Base-by-base conservation (phyloP, 139 green algal species). In the Picochlorum sp. region DNA sequence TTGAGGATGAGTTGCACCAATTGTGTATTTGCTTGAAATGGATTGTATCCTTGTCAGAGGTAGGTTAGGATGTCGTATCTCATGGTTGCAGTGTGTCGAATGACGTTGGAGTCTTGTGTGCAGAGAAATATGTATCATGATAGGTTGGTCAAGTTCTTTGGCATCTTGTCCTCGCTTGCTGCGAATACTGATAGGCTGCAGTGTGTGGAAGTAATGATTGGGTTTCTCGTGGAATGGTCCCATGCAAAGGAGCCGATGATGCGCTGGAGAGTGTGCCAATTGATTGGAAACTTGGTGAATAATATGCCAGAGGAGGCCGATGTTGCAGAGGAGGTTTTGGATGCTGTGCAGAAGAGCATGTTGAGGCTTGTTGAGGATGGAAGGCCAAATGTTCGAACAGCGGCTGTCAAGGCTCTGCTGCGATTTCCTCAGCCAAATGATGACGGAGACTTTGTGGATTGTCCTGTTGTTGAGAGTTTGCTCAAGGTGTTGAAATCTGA, bases 341-440 rank as follows among this genome's bases (percentile, higher is more conserved):
- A 84, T 15, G 26, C 34, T 18, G 52, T 88, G 59, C 45, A 79
- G 57, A 62, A 68, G 18, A 62, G 45, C 0, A 80, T 85, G 79
- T 56, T 82, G 26, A 57, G 68, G 47, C 67, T 82, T 4, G 55
- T 88, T 49, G 63, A 70, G 7, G 83, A 90, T 70, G 71, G 74
- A 44, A 56, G 73, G 30, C 82, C 83, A 5, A 58, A 20, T 9
- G 73, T 90, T 8, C 69, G 82, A 10, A 71, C 73, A 2, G 70
- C 81, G n/a, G 83, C 83, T 21, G 75, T 72, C 10, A 38, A 63
- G 3, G 79, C 74, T 49, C 70, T 90, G 7, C 45, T 60, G 2
- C 69, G 82, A 23, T 68, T 90, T 9, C 75, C 77, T 18, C 38
- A 81, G 26, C 80, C 80, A 8, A 80, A 64, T 24, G 64, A 77